Evolutionary conservation across 1,284 basidiomycete species (phyloP), one percentile per base, ranked within the genome.

Genomic region (Farysia itapuensis): DNA sequence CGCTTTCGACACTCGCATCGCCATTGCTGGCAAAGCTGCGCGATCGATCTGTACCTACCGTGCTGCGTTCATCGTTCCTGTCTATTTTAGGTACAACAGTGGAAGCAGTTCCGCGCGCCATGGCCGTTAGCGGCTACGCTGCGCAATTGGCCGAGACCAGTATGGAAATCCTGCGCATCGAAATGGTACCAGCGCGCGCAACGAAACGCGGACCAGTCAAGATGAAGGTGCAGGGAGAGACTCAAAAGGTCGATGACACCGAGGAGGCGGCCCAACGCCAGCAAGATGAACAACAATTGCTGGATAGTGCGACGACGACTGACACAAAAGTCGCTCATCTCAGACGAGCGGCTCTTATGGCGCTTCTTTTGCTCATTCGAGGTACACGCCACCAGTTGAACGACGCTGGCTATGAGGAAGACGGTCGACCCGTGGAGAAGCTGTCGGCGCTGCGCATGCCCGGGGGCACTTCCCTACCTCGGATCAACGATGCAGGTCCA

Each of bases 1-100:
- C 89, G 72, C 50, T 45, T 9, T 44, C 26, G 36, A 43, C 39
- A 13, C 35, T 76, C 14, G 60, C 71, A 0, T 43, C 56, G 9
- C 70, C 71, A 2, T 33, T 76, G 8, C 24, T 76, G 28, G 44
- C 50, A 2, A 61, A 42, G 21, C 34, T 75, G 34, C 43, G 72
- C 14, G 58, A 74, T 35, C 35, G 54, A 7, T 13, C 50, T 4
- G 31, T 64, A 33, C 63, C 74, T 1, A 65, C 67, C 11, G 66
- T 72, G 18, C 25, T 76, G 24, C 50, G 68, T 12, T 60, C 58
- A 12, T 74, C 71, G 14, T 66, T 70, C 14, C 26, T 76, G 13
- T 66, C 71, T 6, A 53, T 75, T 11, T 35, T 76, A 14, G 74
- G 72, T 1, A 75, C 74, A 1, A 53, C 58, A 18, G 61, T 76